Conservation (phyloP, 768 basidiomycete genomes). For the Suillus cothurnatus region DNA sequence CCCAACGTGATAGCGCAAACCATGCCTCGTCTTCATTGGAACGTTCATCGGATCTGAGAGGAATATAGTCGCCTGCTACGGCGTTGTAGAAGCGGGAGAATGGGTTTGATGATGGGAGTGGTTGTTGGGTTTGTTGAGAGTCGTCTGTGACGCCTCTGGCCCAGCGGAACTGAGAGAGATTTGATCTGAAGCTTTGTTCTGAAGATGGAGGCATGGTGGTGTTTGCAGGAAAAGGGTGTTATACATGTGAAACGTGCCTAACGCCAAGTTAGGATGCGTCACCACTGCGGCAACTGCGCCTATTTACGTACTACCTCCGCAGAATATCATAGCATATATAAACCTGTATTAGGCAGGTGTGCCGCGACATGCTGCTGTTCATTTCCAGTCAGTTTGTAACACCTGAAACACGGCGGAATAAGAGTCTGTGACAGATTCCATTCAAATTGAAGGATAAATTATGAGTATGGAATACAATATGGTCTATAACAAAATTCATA, state of each 20-base stretch:
- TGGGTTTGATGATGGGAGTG: constrained; percentile 49
- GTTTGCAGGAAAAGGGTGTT: neutral
- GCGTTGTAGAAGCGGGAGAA: constrained; percentile 89
- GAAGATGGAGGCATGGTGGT: constrained; percentile 23
- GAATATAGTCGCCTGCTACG: constrained; percentile 86
- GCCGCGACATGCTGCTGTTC: no score
- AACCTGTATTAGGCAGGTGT: no score
- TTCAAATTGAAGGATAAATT: no score
- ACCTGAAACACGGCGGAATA: no score
- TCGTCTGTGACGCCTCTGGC: constrained; percentile 72
- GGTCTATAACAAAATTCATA: no score
- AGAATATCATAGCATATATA: no score
- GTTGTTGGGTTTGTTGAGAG: constrained; percentile 49
- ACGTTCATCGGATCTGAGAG: constrained; percentile 76
- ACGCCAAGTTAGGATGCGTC: neutral
- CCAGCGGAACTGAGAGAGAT: constrained; percentile 89
- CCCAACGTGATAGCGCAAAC: constrained; percentile 92
- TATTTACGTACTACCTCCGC: no score
- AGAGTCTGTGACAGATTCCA: no score
- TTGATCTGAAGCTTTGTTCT: constrained; percentile 73
- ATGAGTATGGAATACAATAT: no score
- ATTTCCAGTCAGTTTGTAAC: no score
- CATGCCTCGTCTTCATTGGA: constrained; percentile 96
- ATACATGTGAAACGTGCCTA: neutral
- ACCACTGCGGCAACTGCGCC: neutral